Percentiles rank a stretch among this genome's conserved stretches.
phyloP scores from a whole-genome alignment of 73 alveolate species.

The Stentor coeruleus region DNA sequence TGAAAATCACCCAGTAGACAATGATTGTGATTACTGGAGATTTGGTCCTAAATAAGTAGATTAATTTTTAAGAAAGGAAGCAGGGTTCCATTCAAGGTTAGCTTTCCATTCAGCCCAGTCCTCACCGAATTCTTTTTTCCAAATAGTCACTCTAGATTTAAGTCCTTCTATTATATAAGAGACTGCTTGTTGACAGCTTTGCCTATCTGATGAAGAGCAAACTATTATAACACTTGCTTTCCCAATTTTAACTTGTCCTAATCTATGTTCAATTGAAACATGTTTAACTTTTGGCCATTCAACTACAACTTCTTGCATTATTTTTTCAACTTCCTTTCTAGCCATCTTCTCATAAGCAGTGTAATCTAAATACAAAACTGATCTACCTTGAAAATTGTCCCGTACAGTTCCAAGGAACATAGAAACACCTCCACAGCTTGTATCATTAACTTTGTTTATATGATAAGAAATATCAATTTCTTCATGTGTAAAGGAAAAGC shows the following conservation, averaged over 20 bases:
- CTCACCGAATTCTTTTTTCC: slow-evolving; percentile 16
- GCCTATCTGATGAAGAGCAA: neutral
- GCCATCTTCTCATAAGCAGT: slow-evolving; percentile 6
- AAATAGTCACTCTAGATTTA: neutral
- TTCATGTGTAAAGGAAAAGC: no score
- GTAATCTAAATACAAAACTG: neutral
- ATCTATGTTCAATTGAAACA: neutral
- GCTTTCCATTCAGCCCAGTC: slow-evolving; percentile 13
- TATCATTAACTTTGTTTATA: neutral
- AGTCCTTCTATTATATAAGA: neutral
- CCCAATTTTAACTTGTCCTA: neutral
- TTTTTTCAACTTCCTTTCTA: neutral
- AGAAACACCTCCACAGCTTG: slow-evolving; percentile 9
- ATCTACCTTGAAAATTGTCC: neutral
- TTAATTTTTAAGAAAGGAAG: no score
- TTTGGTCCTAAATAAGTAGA: no score
- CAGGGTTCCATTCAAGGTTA: slow-evolving; percentile 17
- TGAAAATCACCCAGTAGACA: no score
- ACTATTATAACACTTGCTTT: neutral
- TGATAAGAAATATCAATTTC: neutral
- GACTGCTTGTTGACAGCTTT: neutral
- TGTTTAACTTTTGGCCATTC: neutral
- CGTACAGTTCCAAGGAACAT: slow-evolving; percentile 6
- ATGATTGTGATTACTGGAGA: no score
- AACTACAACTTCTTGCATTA: neutral